phyloP scores from a whole-genome alignment of 805 yeast genomes.

The Teunomyces kruisii region DNA sequence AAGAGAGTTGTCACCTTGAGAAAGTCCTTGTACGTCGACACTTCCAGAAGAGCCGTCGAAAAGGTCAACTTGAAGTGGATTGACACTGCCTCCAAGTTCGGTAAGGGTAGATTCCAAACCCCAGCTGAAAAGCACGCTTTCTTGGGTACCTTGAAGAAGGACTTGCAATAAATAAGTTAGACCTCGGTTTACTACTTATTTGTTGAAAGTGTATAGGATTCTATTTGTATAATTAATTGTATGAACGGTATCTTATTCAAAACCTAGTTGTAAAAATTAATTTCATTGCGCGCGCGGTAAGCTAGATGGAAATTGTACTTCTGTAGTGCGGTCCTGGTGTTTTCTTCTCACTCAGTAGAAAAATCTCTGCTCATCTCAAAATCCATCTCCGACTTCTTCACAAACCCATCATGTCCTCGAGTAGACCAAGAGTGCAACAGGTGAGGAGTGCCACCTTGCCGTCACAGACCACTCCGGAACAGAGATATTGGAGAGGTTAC shows the following conservation, averaged over 20 bases:
- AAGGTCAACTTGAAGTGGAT: constrained; percentile 98
- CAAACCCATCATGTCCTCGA: constrained; percentile 63
- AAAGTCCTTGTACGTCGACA: constrained; percentile 96
- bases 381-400: neutral
- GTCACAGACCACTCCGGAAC: constrained; percentile 85
- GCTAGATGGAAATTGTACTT: too few species aligned
- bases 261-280: too few species aligned
- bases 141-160: constrained; percentile 99
- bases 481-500: constrained; percentile 90
- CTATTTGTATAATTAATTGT: neutral
- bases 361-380: constrained; percentile 4
- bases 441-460: constrained; percentile 76
- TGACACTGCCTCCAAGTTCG: constrained; percentile 99
- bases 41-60: constrained; percentile 97
- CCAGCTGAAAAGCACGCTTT: constrained; percentile 99
- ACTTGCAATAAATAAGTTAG: constrained; percentile 53
- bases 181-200: neutral
- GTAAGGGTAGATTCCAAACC: constrained; percentile 99
- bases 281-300: too few species aligned
- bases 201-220: constrained; percentile 1
- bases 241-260: neutral
- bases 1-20: constrained; percentile 99
- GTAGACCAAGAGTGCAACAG: constrained; percentile 61
- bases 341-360: neutral
- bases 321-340: neutral